These are phyloP conservation scores for Bolboschoenoplectus hybrid DNA, from an alignment of 202 grass and related monocot genomes.

Conservation along the genomic window DNA sequence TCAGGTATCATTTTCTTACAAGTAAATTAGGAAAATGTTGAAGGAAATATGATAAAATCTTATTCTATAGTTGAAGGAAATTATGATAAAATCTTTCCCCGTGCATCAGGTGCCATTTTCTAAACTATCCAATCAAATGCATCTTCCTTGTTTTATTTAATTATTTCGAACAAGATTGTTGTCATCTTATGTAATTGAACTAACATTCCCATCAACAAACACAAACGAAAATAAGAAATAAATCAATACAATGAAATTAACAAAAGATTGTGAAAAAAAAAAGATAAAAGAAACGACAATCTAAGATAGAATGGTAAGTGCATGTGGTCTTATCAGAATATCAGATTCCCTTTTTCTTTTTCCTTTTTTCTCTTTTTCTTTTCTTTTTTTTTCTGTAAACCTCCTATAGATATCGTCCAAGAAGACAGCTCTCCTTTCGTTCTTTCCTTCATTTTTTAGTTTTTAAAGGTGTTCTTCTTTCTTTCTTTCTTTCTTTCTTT, in stretches of 20 bases:
- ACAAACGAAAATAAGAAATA: neutral
- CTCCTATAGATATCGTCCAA: neutral
- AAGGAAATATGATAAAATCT: neutral
- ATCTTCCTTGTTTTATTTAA: neutral
- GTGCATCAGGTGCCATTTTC: neutral
- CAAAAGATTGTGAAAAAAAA: neutral
- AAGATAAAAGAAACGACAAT: neutral
- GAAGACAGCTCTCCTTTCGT: neutral
- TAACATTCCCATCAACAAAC: neutral
- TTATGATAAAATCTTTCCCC: neutral
- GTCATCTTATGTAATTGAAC: too few relatives aligned
- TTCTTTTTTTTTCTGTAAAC: neutral
- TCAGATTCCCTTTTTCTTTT: neutral
- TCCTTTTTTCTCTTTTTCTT: neutral
- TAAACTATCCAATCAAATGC: neutral
- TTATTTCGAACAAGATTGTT: neutral
- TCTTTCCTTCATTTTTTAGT: neutral
- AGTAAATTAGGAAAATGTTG: neutral
- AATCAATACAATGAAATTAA: neutral
- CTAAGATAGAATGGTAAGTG: neutral
- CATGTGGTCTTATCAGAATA: neutral
- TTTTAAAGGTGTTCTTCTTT: neutral
- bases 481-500: neutral
- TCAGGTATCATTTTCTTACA: slow-evolving; percentile 27
- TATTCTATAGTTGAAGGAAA: neutral